Evolutionary conservation across 306 rosid genomes (phyloP).

Genomic region (Cicer cuneatum): DNA sequence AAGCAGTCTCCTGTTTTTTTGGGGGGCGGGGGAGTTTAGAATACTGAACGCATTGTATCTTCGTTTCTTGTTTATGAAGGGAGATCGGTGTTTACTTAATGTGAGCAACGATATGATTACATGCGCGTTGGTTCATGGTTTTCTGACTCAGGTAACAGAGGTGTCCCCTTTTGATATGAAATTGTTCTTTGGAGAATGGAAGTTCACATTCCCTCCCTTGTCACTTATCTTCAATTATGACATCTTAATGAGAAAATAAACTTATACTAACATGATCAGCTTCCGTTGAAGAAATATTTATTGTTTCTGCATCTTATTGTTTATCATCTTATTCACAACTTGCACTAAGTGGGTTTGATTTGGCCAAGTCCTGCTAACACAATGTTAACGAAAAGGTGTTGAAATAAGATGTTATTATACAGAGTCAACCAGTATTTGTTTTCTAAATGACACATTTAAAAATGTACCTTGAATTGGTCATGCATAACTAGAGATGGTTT

Average conservation of each 20-base stretch:
- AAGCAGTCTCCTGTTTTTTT: conserved; percentile 54
- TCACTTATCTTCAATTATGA: conserved; percentile 12
- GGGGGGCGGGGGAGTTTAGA: conserved; percentile 50
- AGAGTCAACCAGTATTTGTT: not conserved
- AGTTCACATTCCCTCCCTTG: conserved; percentile 24
- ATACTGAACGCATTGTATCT: conserved; percentile 65
- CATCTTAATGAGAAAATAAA: conserved; percentile 34
- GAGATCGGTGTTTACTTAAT: conserved; percentile 56
- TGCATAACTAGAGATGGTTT: not conserved
- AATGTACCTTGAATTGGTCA: conserved; percentile 1
- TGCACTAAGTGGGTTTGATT: not conserved
- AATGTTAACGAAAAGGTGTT: not conserved
- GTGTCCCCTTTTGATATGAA: conserved; percentile 13
- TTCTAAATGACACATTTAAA: not conserved
- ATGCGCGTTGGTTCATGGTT: conserved; percentile 53
- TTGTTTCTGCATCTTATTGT: not conserved
- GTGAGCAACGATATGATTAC: conserved; percentile 54
- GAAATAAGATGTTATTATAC: conserved; percentile 1
- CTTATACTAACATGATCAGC: conserved; percentile 12
- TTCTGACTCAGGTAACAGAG: conserved; percentile 42
- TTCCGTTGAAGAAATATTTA: not conserved
- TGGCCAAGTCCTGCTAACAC: not conserved
- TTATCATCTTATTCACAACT: not conserved
- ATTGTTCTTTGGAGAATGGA: conserved; percentile 35
- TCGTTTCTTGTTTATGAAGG: conserved; percentile 66